A percentile compares a stretch with the other conserved stretches of the same genome.
Conservation (phyloP, 2,329 filamentous ascomycete species). For the Botrytis porri region DNA sequence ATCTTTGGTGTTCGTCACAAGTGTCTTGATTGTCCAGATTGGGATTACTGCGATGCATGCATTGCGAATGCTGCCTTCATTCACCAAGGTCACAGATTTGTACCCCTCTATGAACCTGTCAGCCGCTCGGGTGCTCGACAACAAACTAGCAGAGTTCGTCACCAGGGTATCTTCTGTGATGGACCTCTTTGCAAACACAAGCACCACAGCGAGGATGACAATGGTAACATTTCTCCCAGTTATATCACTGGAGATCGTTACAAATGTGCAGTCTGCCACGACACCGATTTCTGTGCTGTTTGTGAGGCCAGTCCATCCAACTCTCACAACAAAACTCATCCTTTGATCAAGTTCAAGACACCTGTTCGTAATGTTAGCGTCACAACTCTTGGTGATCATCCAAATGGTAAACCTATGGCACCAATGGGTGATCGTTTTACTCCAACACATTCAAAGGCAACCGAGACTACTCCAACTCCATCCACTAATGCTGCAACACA, state of each 20-base stretch:
- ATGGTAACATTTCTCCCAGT: constrained; percentile 49
- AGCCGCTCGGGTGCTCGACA: constrained; percentile 42
- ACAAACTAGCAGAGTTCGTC: constrained; percentile 50
- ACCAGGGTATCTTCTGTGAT: constrained; percentile 90
- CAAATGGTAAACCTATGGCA: constrained; percentile 61
- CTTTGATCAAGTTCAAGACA: constrained; percentile 94
- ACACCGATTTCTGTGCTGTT: constrained; percentile 90
- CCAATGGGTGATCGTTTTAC: constrained; percentile 65
- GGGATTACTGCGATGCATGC: constrained; percentile 88
- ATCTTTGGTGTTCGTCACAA: constrained; percentile 92
- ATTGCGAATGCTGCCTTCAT: constrained; percentile 61
- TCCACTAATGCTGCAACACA: constrained; percentile 54
- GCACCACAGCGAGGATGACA: neutral
- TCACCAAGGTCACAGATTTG: constrained; percentile 85
- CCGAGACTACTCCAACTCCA: constrained; percentile 48
- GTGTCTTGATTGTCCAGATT: constrained; percentile 94
- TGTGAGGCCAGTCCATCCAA: constrained; percentile 88
- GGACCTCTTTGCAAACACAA: constrained; percentile 74
- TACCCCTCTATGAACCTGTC: constrained; percentile 76
- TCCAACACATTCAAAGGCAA: constrained; percentile 47
- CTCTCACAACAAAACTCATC: constrained; percentile 90
- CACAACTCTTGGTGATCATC: constrained; percentile 76
- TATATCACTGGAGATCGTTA: constrained; percentile 88
- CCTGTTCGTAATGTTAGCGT: constrained; percentile 85
- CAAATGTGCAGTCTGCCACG: constrained; percentile 95